These are phyloP conservation scores for Penicillium sp. DNA, from an alignment of 2,329 filamentous ascomycete genomes.

Conservation along the genomic window DNA sequence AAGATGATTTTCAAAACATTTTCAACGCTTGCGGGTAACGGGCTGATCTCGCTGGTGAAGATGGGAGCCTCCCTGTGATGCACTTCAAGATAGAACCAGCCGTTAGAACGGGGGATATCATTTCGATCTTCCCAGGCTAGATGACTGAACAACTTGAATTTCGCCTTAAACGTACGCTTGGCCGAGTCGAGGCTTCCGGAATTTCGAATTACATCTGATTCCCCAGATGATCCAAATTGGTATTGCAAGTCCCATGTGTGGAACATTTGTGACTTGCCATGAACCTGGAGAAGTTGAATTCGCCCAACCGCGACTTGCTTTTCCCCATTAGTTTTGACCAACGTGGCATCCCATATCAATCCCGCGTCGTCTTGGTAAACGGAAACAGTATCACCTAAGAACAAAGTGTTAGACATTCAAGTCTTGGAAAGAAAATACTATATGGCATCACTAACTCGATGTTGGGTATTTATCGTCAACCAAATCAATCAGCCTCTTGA, in stretches of 20 bases:
- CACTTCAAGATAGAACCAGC: conserved; percentile 1
- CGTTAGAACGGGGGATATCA: not conserved
- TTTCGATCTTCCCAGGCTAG: conserved; percentile 8
- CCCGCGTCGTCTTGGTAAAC: conserved; percentile 13
- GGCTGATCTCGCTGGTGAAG: not conserved
- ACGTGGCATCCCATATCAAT: conserved; percentile 14
- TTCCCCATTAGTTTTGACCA: not conserved
- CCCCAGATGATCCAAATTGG: not conserved
- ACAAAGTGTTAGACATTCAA: not conserved
- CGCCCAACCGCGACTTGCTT: not conserved
- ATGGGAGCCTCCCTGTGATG: not conserved
- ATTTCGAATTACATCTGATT: not conserved
- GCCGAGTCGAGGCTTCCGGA: not conserved
- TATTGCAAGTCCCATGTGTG: not conserved
- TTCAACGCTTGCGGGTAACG: not conserved
- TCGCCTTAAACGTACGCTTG: not conserved
- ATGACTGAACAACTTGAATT: not conserved
- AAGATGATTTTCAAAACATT: conserved; percentile 4
- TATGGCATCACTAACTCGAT: not conserved
- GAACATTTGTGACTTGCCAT: not conserved
- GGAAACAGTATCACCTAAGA: not conserved
- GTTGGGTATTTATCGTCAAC: not conserved
- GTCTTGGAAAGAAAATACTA: not conserved
- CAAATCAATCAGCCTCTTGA: not conserved
- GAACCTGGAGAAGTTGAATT: conserved; percentile 10